phyloP scores from a whole-genome alignment of 2,329 filamentous ascomycete species.

The Cladosporium sp. region DNA sequence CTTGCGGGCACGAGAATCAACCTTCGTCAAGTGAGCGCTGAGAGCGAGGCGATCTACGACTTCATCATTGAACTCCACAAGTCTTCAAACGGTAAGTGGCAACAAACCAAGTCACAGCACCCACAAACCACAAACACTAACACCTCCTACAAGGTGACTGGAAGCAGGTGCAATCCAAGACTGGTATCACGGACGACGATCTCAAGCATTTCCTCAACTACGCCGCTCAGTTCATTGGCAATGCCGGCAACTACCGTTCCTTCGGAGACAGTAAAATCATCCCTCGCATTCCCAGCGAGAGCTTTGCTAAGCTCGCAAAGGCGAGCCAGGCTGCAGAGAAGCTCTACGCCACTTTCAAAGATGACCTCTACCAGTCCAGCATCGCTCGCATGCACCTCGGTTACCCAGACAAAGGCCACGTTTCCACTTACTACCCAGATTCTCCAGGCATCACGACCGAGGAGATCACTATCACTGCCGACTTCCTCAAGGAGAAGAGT shows the following conservation, averaged over 20 bases:
- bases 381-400: conserved; percentile 50
- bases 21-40: conserved; percentile 53
- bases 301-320: conserved; percentile 47
- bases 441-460: conserved; percentile 49
- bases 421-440: conserved; percentile 53
- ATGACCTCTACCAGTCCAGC: conserved; percentile 47
- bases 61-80: conserved; percentile 54
- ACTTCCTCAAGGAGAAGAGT: conserved; percentile 49
- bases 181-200: conserved; percentile 44
- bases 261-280: conserved; percentile 54
- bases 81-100: conserved; percentile 37
- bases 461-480: conserved; percentile 48
- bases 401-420: conserved; percentile 50
- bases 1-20: conserved; percentile 54
- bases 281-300: conserved; percentile 46
- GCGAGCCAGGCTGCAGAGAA: conserved; percentile 41
- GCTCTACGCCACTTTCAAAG: conserved; percentile 47
- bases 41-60: conserved; percentile 55
- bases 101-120: not conserved
- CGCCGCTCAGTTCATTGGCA: conserved; percentile 53
- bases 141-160: conserved; percentile 46
- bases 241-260: conserved; percentile 55
- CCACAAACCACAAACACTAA: conserved; percentile 16
- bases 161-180: conserved; percentile 44
- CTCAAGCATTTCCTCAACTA: conserved; percentile 44